Conservation (phyloP, 306 rosid genomes). For the Cicer cuneatum region DNA sequence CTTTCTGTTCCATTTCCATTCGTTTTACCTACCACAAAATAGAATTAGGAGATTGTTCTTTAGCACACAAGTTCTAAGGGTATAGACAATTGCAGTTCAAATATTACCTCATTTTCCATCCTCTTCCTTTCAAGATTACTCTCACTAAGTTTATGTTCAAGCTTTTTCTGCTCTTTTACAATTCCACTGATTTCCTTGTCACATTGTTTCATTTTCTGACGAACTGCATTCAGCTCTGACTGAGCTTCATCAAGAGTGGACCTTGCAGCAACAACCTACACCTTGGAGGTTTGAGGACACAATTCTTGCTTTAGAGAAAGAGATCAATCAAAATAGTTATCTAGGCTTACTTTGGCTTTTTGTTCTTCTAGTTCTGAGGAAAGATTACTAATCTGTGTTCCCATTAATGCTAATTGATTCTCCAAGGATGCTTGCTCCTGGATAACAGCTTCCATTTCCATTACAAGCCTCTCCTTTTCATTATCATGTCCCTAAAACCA, state of each 20-base stretch:
- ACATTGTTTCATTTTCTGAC: constrained; percentile 83
- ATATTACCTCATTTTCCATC: constrained; percentile 90
- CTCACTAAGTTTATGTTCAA: constrained; percentile 81
- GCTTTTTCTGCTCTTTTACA: constrained; percentile 68
- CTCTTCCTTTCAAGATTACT: constrained; percentile 84
- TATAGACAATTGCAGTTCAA: constrained; percentile 3
- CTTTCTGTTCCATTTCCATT: constrained; percentile 87
- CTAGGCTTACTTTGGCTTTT: constrained; percentile 57
- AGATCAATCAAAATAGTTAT: constrained; percentile 31
- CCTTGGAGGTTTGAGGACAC: constrained; percentile 43
- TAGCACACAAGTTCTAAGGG: constrained; percentile 39
- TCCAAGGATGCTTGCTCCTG: constrained; percentile 76
- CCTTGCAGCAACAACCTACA: constrained; percentile 76
- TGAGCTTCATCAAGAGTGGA: constrained; percentile 65
- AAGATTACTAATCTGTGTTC: constrained; percentile 60
- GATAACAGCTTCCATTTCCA: constrained; percentile 91
- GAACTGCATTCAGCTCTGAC: constrained; percentile 65
- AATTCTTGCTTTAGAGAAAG: constrained; percentile 24
- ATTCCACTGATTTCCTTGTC: constrained; percentile 77
- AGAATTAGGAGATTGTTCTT: constrained; percentile 35
- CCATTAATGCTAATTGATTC: constrained; percentile 69
- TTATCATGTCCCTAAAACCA: constrained; percentile 81
- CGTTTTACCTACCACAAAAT: constrained; percentile 68
- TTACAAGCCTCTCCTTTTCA: constrained; percentile 90
- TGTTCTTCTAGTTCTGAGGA: constrained; percentile 75